Evolutionary conservation across 257 asterid species (phyloP), one percentile per base, ranked within the genome.

Genomic region (Craterostigma plantagineum): DNA sequence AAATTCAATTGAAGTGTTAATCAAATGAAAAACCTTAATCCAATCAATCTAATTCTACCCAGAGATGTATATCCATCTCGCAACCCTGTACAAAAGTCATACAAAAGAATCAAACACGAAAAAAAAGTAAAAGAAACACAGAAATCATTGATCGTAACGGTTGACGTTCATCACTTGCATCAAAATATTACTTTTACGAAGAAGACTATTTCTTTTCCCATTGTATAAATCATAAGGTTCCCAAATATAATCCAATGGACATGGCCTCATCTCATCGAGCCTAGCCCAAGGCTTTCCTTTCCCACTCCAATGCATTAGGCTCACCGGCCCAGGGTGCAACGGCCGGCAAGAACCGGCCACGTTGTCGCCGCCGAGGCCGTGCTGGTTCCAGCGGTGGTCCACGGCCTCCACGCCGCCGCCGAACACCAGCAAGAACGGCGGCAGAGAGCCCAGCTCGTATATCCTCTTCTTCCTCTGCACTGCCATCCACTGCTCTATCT

Each of bases 291-390:
- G 71, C 56, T 65, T 65, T 13, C 71, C 67, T 37, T 55, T 65
- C n/a, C 71, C 71, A 49, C 71, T 65, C 71, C 71, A 65, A 42
- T 65, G 71, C 58, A 65, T 47, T 54, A 65, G 50, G 51, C 71
- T 65, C 40, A 65, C 71, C 18, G 63, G 60, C 23, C 71, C 71
- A 11, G 71, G 64, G 44, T 65, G 71, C 51, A 65, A 44, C 50
- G 55, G 16, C 67, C 71, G 52, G 45, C 71, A 65, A 12, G 67
- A 59, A 0, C 71, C 71, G 14, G 44, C 54, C 49, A 65, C 67
- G 56, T 65, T 60, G 47, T 65, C 71, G 12, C 71, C 71, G 16
- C 71, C 71, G 9, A 65, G 45, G 1, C 71, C 71, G 13, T 65
- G 71, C 13, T 65, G 71, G 39, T 65, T 65, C 71, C 71, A 65